Percentiles rank a stretch among this genome's conserved stretches.
These are phyloP conservation scores for Starmerella asiatica DNA, from an alignment of 805 yeast species.

Conservation along the genomic window DNA sequence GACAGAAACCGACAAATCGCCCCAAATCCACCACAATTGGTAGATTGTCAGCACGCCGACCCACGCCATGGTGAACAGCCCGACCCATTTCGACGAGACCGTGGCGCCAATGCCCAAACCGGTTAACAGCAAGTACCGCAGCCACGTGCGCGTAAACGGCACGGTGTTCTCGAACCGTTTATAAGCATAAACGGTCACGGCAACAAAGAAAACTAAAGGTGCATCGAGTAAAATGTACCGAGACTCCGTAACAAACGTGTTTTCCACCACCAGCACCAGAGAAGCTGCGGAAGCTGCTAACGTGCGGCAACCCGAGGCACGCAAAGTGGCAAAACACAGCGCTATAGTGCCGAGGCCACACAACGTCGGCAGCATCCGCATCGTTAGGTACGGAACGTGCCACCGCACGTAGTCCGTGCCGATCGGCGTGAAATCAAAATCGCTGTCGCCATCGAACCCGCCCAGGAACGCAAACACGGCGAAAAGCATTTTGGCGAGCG, in stretches of 20 bases:
- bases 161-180: conserved; percentile 35
- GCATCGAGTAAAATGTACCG: conserved; percentile 39
- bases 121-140: conserved; percentile 34
- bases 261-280: conserved; percentile 44
- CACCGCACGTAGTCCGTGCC: conserved; percentile 33
- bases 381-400: conserved; percentile 37
- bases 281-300: conserved; percentile 39
- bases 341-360: conserved; percentile 42
- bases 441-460: conserved; percentile 40
- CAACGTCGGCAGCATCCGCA: conserved; percentile 46
- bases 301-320: conserved; percentile 42
- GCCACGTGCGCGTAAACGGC: conserved; percentile 43
- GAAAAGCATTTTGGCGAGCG: conserved; percentile 48
- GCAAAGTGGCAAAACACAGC: conserved; percentile 41
- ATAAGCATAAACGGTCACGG: conserved; percentile 39
- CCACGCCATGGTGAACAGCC: conserved; percentile 57
- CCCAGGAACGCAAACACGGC: conserved; percentile 39
- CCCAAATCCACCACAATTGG: conserved; percentile 54
- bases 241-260: conserved; percentile 48
- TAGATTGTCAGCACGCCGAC: conserved; percentile 35
- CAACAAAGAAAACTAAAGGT: conserved; percentile 32
- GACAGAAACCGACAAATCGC: conserved; percentile 45
- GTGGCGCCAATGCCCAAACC: conserved; percentile 42
- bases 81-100: conserved; percentile 57
- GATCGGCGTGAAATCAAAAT: conserved; percentile 31